These are phyloP conservation scores for Trichoderma harzianum DNA, from an alignment of 2,329 filamentous ascomycete species.

Conservation along the genomic window DNA sequence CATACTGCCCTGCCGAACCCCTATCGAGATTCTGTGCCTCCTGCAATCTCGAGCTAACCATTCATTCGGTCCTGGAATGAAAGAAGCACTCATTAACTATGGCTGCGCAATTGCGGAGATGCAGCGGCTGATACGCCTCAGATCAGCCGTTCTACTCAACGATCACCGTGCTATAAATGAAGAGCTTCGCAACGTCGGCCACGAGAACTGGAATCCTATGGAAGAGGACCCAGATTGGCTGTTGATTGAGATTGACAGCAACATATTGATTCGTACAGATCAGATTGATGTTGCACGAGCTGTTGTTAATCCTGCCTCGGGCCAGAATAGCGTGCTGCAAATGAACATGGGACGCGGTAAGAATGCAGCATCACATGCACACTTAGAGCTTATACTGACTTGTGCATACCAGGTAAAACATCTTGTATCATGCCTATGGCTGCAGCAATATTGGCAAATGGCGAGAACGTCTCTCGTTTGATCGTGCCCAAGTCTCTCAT, in stretches of 20 bases:
- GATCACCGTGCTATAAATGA: not conserved
- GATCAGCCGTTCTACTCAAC: not conserved
- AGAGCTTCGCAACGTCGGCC: constrained; percentile 27
- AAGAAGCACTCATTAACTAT: constrained; percentile 40
- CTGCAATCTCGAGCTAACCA: constrained; percentile 31
- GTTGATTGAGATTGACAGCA: constrained; percentile 62
- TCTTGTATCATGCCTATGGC: constrained; percentile 55
- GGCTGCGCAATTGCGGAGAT: constrained; percentile 40
- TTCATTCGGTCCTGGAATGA: constrained; percentile 35
- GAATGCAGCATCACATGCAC: not conserved
- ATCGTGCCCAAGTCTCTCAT: constrained; percentile 56
- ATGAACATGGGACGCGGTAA: constrained; percentile 64
- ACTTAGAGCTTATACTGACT: not conserved
- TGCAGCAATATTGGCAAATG: constrained; percentile 43
- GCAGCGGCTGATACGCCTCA: constrained; percentile 1
- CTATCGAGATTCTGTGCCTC: constrained; percentile 38
- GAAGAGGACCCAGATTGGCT: constrained; percentile 57
- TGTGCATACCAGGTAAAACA: constrained; percentile 47
- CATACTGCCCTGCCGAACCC: constrained; percentile 43
- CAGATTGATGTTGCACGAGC: constrained; percentile 61
- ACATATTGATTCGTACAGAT: constrained; percentile 58
- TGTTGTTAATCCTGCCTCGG: constrained; percentile 53
- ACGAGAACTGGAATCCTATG: constrained; percentile 54
- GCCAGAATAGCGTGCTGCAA: constrained; percentile 58
- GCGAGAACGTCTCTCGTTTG: constrained; percentile 46